phyloP scores from a whole-genome alignment of 2,329 filamentous ascomycete genomes.

The Scolecobasidium constrictum region DNA sequence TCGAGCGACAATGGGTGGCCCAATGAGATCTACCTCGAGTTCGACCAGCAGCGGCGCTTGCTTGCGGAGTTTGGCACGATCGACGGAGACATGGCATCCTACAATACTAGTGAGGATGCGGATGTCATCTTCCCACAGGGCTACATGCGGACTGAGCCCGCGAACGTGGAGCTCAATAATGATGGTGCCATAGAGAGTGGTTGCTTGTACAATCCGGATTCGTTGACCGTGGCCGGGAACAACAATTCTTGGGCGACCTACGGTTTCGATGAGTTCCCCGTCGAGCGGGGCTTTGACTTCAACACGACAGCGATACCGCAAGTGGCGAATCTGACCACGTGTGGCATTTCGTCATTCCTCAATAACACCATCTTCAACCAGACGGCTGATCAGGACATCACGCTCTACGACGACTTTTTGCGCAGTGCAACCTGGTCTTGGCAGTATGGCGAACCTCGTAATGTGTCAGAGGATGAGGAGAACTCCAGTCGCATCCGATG shows the following conservation, averaged over 20 bases:
- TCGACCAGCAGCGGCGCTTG: conserved; percentile 40
- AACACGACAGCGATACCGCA: conserved; percentile 11
- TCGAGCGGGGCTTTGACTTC: background rate
- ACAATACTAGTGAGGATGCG: conserved; percentile 43
- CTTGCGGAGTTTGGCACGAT: conserved; percentile 45
- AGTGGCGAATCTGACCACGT: conserved; percentile 36
- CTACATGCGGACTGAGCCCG: conserved; percentile 29
- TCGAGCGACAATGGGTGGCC: conserved; percentile 54
- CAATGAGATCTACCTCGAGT: conserved; percentile 46
- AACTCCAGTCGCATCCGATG: conserved; percentile 37
- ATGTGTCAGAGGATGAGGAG: conserved; percentile 25
- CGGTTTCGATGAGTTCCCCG: conserved; percentile 9
- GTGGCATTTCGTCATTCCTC: conserved; percentile 50
- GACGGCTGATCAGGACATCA: conserved; percentile 38
- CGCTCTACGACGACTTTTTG: conserved; percentile 40
- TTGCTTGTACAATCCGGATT: conserved; percentile 37
- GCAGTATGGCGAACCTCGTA: conserved; percentile 44
- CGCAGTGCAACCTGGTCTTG: conserved; percentile 49
- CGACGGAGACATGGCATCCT: conserved; percentile 45
- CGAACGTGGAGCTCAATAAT: conserved; percentile 21
- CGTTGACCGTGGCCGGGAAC: conserved; percentile 4
- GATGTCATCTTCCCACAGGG: conserved; percentile 39
- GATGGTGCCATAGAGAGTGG: conserved; percentile 36
- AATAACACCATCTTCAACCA: conserved; percentile 42
- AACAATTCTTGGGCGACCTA: conserved; percentile 22